A percentile compares a stretch with the other conserved stretches of the same genome.
Evolutionary conservation across 2,329 filamentous ascomycete species (phyloP).

Genomic region (Gliomastix tumulicola): DNA sequence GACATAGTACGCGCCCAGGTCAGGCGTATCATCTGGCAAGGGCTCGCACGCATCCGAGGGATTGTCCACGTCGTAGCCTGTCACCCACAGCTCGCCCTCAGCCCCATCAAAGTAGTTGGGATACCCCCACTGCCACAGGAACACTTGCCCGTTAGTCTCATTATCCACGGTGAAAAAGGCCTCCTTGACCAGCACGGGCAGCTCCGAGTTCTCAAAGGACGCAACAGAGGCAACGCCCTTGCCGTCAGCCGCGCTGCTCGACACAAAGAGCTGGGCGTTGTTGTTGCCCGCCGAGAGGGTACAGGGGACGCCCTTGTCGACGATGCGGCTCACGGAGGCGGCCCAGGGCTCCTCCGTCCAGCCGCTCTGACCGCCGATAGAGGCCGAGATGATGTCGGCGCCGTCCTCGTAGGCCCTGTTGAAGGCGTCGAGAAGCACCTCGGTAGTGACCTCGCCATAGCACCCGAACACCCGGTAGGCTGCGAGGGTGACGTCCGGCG

Average conservation of each 20-base stretch:
- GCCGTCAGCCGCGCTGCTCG: constrained; percentile 6
- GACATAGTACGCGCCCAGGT: constrained; percentile 47
- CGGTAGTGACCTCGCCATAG: constrained; percentile 32
- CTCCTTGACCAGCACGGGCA: constrained; percentile 27
- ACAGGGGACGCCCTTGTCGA: constrained; percentile 13
- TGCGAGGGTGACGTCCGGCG: constrained; percentile 42
- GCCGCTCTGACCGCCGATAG: constrained; percentile 9
- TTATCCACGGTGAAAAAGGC: constrained; percentile 25
- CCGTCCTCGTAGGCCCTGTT: constrained; percentile 47
- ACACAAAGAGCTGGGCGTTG: constrained; percentile 15
- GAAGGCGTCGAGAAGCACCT: constrained; percentile 46
- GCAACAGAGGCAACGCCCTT: constrained; percentile 8
- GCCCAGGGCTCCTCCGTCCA: constrained; percentile 31
- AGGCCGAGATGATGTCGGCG: constrained; percentile 16
- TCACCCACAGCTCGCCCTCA: constrained; percentile 32
- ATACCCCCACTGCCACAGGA: constrained; percentile 34
- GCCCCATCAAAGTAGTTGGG: constrained; percentile 25
- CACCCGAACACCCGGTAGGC: constrained; percentile 47
- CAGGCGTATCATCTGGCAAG: constrained; percentile 44
- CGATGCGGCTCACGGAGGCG: constrained; percentile 32
- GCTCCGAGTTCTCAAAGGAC: constrained; percentile 13
- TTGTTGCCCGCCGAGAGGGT: constrained; percentile 13
- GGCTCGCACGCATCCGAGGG: constrained; percentile 43
- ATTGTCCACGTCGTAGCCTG: constrained; percentile 39
- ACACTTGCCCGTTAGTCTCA: constrained; percentile 16